Conservation (phyloP, 345 rosid species). For the Ceriops zippeliana region DNA sequence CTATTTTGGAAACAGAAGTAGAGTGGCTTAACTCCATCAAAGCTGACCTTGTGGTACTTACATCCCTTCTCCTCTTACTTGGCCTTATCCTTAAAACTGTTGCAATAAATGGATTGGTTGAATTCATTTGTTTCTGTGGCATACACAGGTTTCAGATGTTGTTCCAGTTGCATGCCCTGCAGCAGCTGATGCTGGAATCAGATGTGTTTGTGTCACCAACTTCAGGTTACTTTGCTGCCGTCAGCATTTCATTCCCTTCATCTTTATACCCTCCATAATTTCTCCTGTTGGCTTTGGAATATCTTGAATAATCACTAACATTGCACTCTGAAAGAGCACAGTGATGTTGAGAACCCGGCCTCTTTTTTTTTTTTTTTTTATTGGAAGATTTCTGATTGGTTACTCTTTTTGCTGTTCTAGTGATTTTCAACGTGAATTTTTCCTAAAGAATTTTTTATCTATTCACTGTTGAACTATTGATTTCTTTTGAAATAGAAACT, state of each 20-base stretch:
- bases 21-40: slow-evolving; percentile 88
- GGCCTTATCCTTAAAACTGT: background rate
- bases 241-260: background rate
- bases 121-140: background rate
- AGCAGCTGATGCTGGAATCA: slow-evolving; percentile 98
- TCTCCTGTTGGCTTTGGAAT: no score
- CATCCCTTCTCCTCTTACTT: background rate
- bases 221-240: slow-evolving; percentile 54
- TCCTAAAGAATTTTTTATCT: no score
- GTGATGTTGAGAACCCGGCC: no score
- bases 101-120: no score
- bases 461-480: no score
- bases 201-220: slow-evolving; percentile 93
- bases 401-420: no score
- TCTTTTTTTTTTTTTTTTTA: no score
- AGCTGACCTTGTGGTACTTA: slow-evolving; percentile 86
- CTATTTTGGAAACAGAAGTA: slow-evolving; percentile 72
- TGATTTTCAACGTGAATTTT: no score
- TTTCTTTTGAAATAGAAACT: no score
- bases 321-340: no score
- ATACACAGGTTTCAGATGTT: slow-evolving; percentile 86
- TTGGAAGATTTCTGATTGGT: no score
- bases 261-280: background rate
- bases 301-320: no score
- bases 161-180: slow-evolving; percentile 97